Evolutionary conservation across 768 basidiomycete genomes (phyloP).

Genomic region (Pisolithus albus): DNA sequence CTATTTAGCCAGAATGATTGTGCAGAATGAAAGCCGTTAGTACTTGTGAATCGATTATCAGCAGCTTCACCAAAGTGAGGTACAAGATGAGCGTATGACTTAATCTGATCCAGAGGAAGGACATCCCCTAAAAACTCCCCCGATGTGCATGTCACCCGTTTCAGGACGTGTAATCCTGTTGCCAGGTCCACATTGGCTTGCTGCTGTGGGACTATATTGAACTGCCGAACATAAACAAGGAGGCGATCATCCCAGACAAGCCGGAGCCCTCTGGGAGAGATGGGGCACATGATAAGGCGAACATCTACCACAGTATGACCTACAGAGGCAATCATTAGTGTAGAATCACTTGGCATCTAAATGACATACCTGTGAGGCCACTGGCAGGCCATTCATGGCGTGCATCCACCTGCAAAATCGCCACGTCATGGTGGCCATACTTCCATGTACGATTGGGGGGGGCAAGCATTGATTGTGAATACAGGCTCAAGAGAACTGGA

Average conservation of each 20-base stretch:
- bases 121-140: conserved; percentile 18
- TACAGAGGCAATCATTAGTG: not conserved
- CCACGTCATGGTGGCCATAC: conserved; percentile 16
- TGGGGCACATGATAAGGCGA: conserved; percentile 10
- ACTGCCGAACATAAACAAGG: conserved; percentile 21
- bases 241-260: conserved; percentile 2
- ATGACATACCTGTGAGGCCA: conserved; percentile 7
- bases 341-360: not conserved
- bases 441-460: conserved; percentile 14
- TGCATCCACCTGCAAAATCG: conserved; percentile 1
- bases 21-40: conserved; percentile 15
- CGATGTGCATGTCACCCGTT: conserved; percentile 9
- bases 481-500: too few relatives aligned
- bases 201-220: conserved; percentile 17
- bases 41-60: conserved; percentile 12
- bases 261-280: not conserved
- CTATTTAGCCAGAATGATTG: conserved; percentile 25
- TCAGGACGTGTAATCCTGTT: conserved; percentile 19
- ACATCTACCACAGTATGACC: conserved; percentile 13
- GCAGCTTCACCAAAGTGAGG: conserved; percentile 23
- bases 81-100: conserved; percentile 17
- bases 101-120: conserved; percentile 20
- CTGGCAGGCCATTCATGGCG: not conserved
- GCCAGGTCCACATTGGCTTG: conserved; percentile 5
- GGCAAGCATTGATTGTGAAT: conserved; percentile 16